Percentiles rank a stretch among this genome's conserved stretches.
Evolutionary conservation across 768 basidiomycete species (phyloP).

Genomic region (Leccinellum rugosiceps): DNA sequence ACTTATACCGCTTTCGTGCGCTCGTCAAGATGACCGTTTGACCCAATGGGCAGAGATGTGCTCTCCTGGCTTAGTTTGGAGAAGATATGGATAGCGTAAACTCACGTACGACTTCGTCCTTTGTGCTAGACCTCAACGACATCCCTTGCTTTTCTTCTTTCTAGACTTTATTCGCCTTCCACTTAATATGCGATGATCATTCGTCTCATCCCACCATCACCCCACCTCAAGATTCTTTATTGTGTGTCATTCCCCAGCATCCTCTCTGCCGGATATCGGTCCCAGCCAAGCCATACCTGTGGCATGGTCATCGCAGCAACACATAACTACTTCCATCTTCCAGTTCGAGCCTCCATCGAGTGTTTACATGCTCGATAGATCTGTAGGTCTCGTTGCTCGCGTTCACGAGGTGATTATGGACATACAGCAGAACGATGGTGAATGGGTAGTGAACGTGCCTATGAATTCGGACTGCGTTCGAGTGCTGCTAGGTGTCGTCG

Average conservation of each 20-base stretch:
- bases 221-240: constrained; percentile 57
- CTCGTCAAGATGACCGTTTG: not conserved
- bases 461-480: constrained; percentile 40
- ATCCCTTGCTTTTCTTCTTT: constrained; percentile 8
- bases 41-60: not conserved
- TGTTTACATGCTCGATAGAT: constrained; percentile 58
- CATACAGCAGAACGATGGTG: constrained; percentile 48
- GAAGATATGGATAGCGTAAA: constrained; percentile 29
- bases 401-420: constrained; percentile 64
- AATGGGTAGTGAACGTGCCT: constrained; percentile 46
- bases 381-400: constrained; percentile 53
- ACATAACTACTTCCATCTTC: constrained; percentile 44
- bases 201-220: constrained; percentile 44
- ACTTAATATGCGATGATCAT: constrained; percentile 51
- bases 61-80: not conserved
- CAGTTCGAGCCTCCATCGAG: constrained; percentile 50
- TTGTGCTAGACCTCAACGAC: constrained; percentile 32
- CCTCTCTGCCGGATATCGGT: constrained; percentile 35
- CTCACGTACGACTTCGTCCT: constrained; percentile 23
- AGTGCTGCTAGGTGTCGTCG: constrained; percentile 45
- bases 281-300: constrained; percentile 37
- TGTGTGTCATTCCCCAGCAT: constrained; percentile 47
- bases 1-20: not conserved
- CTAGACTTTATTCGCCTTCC: constrained; percentile 21
- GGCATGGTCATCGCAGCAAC: constrained; percentile 55